Evolutionary conservation across 148 eudicot genomes (phyloP), one percentile per base, ranked within the genome.

Genomic region (Vaccinium macrocarpon): DNA sequence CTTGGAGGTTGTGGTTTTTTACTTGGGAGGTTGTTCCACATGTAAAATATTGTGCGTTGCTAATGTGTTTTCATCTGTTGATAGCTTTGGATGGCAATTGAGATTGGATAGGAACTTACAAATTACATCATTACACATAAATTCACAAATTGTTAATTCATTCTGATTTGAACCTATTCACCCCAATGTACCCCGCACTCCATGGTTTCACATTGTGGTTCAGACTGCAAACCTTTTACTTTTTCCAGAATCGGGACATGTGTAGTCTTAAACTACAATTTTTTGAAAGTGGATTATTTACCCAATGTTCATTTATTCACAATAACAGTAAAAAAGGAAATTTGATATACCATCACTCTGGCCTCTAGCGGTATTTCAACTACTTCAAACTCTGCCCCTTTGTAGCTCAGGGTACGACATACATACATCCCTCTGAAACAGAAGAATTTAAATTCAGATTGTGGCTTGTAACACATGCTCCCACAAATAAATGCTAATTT

Each of bases 361-460:
- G 89, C 83, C 85, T 97, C 96, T 84, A 97, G 83, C 4, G 94
- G 96, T 46, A 93, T 96, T 89, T 97, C 99, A 89, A 95, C 92
- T 52, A 95, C 98, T 78, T 95, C 99, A 88, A 97, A 95, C 84
- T 97, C 99, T 49, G 92, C 96, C 81, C 98, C 99, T 90, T 93
- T 90, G 75, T 95, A 97, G 90, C 99, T 97, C 84, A 97, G 91
- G 25, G 99, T 97, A 77, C 99, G 98, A 85, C 99, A 97, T 77
- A 95, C 94, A 85, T 93, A 97, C 99, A 97, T 97, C 59, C 99
- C 99, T 93, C 99, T 97, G 91, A 72, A 87, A 82, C 5, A 82
- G 32, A 32, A 68, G 42, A 21, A 71, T 57, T 73, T 75, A 74
- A 14, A 68, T 73, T 81, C 78, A 53, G 80, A 73, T 11, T 81